Percentiles rank a stretch among this genome's conserved stretches.
Evolutionary conservation across 192 early-diverging fungal genomes (phyloP).

Genomic region (Coemansia sp.): DNA sequence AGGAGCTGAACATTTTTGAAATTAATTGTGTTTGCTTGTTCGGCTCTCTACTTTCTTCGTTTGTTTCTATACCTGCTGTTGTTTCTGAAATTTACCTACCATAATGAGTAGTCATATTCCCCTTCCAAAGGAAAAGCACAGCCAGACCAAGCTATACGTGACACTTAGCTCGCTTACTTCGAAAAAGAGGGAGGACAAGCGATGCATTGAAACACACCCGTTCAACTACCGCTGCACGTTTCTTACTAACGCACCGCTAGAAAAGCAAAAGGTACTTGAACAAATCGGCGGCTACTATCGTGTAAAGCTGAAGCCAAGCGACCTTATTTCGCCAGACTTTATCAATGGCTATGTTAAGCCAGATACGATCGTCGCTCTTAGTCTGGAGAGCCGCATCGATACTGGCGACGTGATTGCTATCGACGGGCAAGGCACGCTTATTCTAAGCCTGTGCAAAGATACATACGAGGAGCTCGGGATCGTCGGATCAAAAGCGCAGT

Average conservation of each 20-base stretch:
- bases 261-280: not conserved
- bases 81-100: not conserved
- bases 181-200: conserved; percentile 25
- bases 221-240: conserved; percentile 43
- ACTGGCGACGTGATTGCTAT: conserved; percentile 47
- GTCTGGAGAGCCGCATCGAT: conserved; percentile 19
- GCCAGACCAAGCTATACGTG: conserved; percentile 48
- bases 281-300: conserved; percentile 25
- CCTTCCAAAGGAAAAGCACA: conserved; percentile 43
- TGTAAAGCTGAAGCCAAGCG: conserved; percentile 20
- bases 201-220: conserved; percentile 34
- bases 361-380: conserved; percentile 28
- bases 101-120: conserved; percentile 49
- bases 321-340: conserved; percentile 38
- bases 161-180: conserved; percentile 34
- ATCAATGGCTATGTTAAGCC: conserved; percentile 22
- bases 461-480: conserved; percentile 39
- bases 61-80: too few relatives aligned
- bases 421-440: conserved; percentile 30
- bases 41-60: too few relatives aligned
- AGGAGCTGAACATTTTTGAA: too few relatives aligned
- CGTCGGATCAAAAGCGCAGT: conserved; percentile 19
- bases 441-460: conserved; percentile 45
- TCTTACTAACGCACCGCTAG: conserved; percentile 1
- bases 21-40: too few relatives aligned